phyloP scores from a whole-genome alignment of 2,329 filamentous ascomycete species.

The Aquanectria penicillioides region DNA sequence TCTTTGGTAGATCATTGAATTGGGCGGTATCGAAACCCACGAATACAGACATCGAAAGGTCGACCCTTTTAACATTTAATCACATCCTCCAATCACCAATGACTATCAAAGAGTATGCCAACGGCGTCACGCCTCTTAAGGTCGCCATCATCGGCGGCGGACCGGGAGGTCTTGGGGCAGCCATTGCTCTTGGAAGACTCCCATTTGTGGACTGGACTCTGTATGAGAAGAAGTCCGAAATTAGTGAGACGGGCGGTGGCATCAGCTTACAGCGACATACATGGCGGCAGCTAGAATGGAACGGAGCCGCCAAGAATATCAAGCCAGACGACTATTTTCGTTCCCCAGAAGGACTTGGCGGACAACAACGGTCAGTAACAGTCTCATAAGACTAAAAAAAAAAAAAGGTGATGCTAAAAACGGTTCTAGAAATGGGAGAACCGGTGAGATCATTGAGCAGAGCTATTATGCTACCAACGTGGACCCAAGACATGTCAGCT shows the following conservation, averaged over 20 bases:
- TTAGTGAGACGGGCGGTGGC: constrained; percentile 51
- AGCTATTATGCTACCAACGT: constrained; percentile 33
- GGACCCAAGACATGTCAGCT: constrained; percentile 39
- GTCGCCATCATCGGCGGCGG: constrained; percentile 43
- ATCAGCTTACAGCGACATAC: constrained; percentile 49
- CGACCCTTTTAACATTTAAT: no score
- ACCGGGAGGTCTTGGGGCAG: constrained; percentile 43
- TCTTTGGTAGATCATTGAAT: no score
- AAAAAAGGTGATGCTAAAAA: not conserved
- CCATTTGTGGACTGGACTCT: constrained; percentile 46
- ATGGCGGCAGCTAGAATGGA: constrained; percentile 47
- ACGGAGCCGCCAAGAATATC: constrained; percentile 46
- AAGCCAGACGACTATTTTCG: constrained; percentile 44
- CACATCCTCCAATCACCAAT: constrained; percentile 15
- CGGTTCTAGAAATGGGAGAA: constrained; percentile 44
- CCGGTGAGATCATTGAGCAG: constrained; percentile 41
- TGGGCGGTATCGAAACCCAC: no score
- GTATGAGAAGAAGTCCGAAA: constrained; percentile 48
- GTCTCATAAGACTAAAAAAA: accelerated
- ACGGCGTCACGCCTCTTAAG: constrained; percentile 24
- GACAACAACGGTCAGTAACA: constrained; percentile 36
- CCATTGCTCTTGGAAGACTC: constrained; percentile 44
- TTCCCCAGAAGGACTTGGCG: constrained; percentile 35
- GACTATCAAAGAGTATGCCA: constrained; percentile 30
- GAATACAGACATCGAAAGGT: no score